phyloP scores from a whole-genome alignment of 164 flowering plant species.

The Macadamia integrifolia region DNA sequence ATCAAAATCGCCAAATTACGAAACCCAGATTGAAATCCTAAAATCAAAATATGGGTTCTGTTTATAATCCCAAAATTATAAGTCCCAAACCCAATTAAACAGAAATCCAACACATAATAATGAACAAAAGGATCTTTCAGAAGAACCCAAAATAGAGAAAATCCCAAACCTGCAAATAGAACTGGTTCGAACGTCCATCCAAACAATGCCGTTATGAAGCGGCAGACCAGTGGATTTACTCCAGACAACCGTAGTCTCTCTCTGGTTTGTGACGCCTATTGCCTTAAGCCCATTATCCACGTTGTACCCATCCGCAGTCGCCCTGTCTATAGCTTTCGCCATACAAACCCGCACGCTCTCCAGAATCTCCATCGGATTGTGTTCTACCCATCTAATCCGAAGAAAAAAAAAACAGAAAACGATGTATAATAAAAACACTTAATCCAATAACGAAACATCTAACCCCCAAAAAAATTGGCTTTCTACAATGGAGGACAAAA shows the following conservation, averaged over 20 bases:
- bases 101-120: not conserved
- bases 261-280: slow-evolving; percentile 91
- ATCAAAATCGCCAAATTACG: slow-evolving; percentile 3
- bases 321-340: slow-evolving; percentile 82
- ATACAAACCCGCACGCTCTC: slow-evolving; percentile 72
- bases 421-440: slow-evolving; percentile 1
- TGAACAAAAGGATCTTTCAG: slow-evolving; percentile 1
- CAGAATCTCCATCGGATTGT: slow-evolving; percentile 90
- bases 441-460: not conserved
- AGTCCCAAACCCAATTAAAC: not conserved
- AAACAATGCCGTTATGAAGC: slow-evolving; percentile 87
- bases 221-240: slow-evolving; percentile 88
- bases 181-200: slow-evolving; percentile 97
- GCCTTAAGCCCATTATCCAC: slow-evolving; percentile 78
- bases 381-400: slow-evolving; percentile 84
- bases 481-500: not conserved
- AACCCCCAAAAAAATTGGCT: not conserved
- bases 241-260: slow-evolving; percentile 93
- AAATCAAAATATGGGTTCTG: not conserved
- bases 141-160: not conserved
- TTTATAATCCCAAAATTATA: not conserved
- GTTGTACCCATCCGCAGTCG: slow-evolving; percentile 71
- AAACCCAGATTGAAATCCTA: not conserved
- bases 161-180: slow-evolving; percentile 71
- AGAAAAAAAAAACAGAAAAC: not conserved